phyloP scores from a whole-genome alignment of 495 filamentous ascomycete species.

The Aspergillus biplanus region DNA sequence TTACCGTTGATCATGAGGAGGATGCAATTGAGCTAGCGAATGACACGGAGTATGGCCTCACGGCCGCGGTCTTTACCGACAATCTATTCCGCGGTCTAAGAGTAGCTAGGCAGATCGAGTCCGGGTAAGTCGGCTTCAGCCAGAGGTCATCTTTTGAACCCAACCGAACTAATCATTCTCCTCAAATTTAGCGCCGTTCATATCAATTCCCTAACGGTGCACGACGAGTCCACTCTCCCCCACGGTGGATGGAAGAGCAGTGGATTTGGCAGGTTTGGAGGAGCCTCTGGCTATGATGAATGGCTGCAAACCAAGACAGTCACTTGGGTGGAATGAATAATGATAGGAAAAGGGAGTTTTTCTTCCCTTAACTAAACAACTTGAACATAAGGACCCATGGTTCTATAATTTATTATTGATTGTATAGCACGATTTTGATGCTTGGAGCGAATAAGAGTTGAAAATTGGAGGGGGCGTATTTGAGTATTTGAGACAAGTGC shows the following conservation, averaged over 20 bases:
- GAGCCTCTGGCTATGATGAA: slow-evolving; percentile 63
- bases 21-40: slow-evolving; percentile 54
- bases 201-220: slow-evolving; percentile 83
- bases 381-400: neutral
- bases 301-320: slow-evolving; percentile 86
- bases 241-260: slow-evolving; percentile 88
- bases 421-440: slow-evolving; percentile 1
- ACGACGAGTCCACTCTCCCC: slow-evolving; percentile 78
- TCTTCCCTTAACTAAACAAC: neutral
- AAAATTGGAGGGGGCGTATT: neutral
- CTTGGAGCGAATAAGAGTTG: neutral
- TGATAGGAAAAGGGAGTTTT: neutral
- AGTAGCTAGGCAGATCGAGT: slow-evolving; percentile 52
- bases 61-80: slow-evolving; percentile 50
- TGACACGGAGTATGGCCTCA: slow-evolving; percentile 57
- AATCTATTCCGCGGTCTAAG: slow-evolving; percentile 52
- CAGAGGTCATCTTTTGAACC: neutral
- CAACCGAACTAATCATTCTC: slow-evolving; percentile 12
- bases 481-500: neutral
- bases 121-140: slow-evolving; percentile 41
- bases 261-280: slow-evolving; percentile 76
- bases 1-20: slow-evolving; percentile 51
- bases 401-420: slow-evolving; percentile 1
- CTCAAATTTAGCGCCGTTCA: slow-evolving; percentile 65
- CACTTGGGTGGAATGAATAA: slow-evolving; percentile 57